Evolutionary conservation across 164 flowering plant genomes (phyloP).

Genomic region (Aristolochia californica): DNA sequence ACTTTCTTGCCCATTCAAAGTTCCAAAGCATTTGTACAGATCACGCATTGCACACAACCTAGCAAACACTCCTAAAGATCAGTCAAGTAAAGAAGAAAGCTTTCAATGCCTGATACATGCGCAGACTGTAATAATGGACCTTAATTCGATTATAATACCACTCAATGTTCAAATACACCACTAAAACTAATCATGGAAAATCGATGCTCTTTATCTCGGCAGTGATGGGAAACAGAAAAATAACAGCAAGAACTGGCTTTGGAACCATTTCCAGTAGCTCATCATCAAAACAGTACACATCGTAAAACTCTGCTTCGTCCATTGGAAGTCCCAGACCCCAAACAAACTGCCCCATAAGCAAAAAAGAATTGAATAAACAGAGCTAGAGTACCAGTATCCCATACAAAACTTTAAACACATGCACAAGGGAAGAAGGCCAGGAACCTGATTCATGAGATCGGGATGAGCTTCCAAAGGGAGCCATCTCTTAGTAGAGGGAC

Average conservation of each 20-base stretch:
- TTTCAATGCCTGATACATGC: not conserved
- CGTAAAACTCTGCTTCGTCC: conserved; percentile 73
- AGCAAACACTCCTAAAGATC: no score
- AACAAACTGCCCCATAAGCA: conserved; percentile 50
- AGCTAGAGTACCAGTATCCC: not conserved
- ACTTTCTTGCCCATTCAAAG: no score
- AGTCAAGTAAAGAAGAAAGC: not conserved
- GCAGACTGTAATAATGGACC: not conserved
- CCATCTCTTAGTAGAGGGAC: conserved; percentile 67
- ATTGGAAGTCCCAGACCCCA: conserved; percentile 86
- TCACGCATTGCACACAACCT: no score
- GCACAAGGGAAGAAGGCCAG: not conserved
- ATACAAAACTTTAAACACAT: not conserved
- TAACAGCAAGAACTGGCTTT: conserved; percentile 81
- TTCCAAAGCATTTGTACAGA: no score
- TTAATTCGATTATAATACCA: not conserved
- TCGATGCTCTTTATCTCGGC: conserved; percentile 35
- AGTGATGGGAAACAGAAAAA: conserved; percentile 75
- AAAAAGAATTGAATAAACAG: not conserved
- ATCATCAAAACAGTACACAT: conserved; percentile 89
- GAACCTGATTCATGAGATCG: conserved; percentile 96
- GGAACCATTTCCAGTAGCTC: conserved; percentile 95
- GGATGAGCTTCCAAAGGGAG: conserved; percentile 99
- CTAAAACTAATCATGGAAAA: no score
- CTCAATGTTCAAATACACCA: no score